Percentiles rank a stretch among this genome's conserved stretches.
Conservation (phyloP, 345 rosid species). For the Citrus inodora region DNA sequence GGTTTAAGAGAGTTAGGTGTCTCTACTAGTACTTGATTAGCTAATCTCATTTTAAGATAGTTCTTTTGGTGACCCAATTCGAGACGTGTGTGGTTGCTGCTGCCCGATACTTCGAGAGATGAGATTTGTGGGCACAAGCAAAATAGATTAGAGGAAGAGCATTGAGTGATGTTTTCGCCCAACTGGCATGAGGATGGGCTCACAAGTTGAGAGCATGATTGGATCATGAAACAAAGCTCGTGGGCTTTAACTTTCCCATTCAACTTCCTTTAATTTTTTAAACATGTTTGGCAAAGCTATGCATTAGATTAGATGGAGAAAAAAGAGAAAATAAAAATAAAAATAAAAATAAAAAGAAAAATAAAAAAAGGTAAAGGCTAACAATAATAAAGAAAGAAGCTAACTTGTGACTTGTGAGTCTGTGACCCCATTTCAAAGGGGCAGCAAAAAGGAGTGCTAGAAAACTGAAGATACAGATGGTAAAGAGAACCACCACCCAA, state of each 20-base stretch:
- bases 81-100: background rate
- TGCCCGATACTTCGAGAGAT: background rate
- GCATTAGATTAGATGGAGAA: background rate
- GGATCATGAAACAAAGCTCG: constrained; percentile 46
- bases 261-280: background rate
- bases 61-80: background rate
- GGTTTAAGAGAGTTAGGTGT: background rate
- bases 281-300: constrained; percentile 12
- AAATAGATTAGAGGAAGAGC: background rate
- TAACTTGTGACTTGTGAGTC: constrained; percentile 11
- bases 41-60: background rate
- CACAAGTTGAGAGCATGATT: constrained; percentile 39
- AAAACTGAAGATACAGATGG: constrained; percentile 18
- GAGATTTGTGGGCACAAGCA: background rate
- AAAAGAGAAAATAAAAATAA: background rate
- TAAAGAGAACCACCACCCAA: constrained; percentile 14
- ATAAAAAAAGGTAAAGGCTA: constrained; percentile 23
- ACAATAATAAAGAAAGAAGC: constrained; percentile 16
- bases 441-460: constrained; percentile 23
- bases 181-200: constrained; percentile 24
- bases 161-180: background rate
- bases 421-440: constrained; percentile 42
- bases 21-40: background rate
- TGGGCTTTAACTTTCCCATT: constrained; percentile 32
- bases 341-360: background rate